Evolutionary conservation across 768 basidiomycete species (phyloP).

Genomic region (Phylloporus rhodoxanthus): DNA sequence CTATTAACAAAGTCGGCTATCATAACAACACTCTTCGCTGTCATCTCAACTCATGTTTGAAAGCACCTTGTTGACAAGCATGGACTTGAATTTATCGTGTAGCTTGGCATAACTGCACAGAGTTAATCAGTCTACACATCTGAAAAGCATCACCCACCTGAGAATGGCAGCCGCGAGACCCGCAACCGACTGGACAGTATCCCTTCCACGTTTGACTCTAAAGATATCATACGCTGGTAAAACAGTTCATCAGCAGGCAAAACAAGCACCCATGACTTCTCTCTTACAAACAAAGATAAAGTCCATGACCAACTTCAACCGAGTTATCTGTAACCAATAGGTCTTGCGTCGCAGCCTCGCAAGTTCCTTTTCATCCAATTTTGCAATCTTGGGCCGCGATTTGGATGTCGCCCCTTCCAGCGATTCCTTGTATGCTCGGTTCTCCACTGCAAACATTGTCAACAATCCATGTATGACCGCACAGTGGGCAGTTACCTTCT

Average conservation of each 20-base stretch:
- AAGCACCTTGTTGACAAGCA: constrained; percentile 47
- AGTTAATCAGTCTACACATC: constrained; percentile 1
- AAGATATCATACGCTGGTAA: constrained; percentile 74
- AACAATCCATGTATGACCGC: neutral
- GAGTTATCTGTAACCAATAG: constrained; percentile 68
- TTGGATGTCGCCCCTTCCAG: constrained; percentile 66
- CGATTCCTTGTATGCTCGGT: constrained; percentile 67
- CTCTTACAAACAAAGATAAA: constrained; percentile 78
- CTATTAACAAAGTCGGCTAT: neutral
- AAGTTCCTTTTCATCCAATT: constrained; percentile 67
- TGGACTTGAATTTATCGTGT: constrained; percentile 63
- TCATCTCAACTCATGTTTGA: constrained; percentile 17
- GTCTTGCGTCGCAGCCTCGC: constrained; percentile 60
- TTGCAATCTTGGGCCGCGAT: constrained; percentile 52
- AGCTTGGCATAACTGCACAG: constrained; percentile 61
- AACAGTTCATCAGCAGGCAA: constrained; percentile 5
- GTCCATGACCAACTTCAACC: constrained; percentile 76
- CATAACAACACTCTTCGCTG: neutral
- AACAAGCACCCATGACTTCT: constrained; percentile 15
- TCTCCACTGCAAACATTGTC: constrained; percentile 48
- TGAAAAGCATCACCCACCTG: constrained; percentile 44
- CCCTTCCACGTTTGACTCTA: constrained; percentile 53
- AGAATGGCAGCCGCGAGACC: constrained; percentile 68
- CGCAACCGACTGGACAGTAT: constrained; percentile 55
- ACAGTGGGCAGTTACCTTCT: constrained; percentile 41